A percentile compares a stretch with the other conserved stretches of the same genome.
phyloP scores from a whole-genome alignment of 2,329 filamentous ascomycete species.

The Pseudogymnoascus sp. region DNA sequence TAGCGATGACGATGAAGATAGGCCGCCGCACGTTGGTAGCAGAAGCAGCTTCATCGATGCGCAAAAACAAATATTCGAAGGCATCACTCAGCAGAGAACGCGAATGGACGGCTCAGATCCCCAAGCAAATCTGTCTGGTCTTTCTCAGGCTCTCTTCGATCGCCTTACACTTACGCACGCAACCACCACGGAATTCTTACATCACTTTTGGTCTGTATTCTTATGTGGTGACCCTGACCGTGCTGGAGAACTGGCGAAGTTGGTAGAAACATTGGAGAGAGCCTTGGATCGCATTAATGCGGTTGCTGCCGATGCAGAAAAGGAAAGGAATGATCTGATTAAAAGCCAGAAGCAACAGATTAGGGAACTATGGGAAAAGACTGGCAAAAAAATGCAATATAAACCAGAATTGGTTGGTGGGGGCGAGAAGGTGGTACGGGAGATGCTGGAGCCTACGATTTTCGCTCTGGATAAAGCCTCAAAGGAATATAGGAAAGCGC shows the following conservation, averaged over 20 bases:
- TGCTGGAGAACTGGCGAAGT: slow-evolving; percentile 69
- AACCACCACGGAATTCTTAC: slow-evolving; percentile 90
- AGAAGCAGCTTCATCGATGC: slow-evolving; percentile 56
- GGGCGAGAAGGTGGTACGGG: slow-evolving; percentile 65
- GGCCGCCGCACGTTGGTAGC: slow-evolving; percentile 57
- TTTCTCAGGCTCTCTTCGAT: slow-evolving; percentile 47
- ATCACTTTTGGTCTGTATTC: slow-evolving; percentile 93
- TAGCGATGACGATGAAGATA: slow-evolving; percentile 54
- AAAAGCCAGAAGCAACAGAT: slow-evolving; percentile 61
- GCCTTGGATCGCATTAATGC: slow-evolving; percentile 72
- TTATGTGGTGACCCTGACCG: slow-evolving; percentile 78
- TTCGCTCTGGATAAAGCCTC: slow-evolving; percentile 63
- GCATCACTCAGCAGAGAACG: slow-evolving; percentile 52
- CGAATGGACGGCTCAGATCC: slow-evolving; percentile 44
- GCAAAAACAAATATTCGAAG: slow-evolving; percentile 57
- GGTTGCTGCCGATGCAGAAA: slow-evolving; percentile 73
- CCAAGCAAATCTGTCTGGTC: slow-evolving; percentile 30
- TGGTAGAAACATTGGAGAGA: slow-evolving; percentile 72
- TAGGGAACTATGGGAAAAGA: slow-evolving; percentile 60
- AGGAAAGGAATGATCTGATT: slow-evolving; percentile 59
- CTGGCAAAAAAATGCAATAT: slow-evolving; percentile 64
- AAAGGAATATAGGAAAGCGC: slow-evolving; percentile 61
- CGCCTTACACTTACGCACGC: slow-evolving; percentile 71
- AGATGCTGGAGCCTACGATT: slow-evolving; percentile 67
- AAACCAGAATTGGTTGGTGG: slow-evolving; percentile 63